These are phyloP conservation scores for Pleoardoris graminearum DNA, from an alignment of 2,329 filamentous ascomycete genomes.

Conservation along the genomic window DNA sequence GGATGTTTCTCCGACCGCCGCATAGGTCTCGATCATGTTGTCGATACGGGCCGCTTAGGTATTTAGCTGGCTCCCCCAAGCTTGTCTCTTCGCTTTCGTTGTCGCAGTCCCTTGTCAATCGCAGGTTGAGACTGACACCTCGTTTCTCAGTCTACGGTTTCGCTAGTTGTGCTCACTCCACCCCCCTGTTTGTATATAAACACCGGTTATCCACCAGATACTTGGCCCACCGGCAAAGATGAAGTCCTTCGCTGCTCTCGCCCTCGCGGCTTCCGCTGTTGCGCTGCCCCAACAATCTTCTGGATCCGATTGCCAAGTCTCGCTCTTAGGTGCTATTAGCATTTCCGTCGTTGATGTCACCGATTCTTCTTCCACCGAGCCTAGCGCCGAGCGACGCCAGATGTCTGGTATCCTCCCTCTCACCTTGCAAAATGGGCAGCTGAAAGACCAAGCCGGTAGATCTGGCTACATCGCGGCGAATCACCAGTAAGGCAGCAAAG, in stretches of 20 bases:
- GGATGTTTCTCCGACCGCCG: conserved; percentile 15
- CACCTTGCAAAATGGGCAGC: conserved; percentile 63
- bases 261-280: conserved; percentile 34
- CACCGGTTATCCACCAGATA: not conserved
- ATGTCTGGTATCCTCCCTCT: conserved; percentile 58
- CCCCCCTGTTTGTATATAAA: conserved; percentile 8
- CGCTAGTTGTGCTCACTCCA: conserved; percentile 18
- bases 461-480: conserved; percentile 80
- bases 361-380: conserved; percentile 23
- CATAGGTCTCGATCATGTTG: conserved; percentile 25
- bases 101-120: conserved; percentile 27
- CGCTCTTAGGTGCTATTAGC: conserved; percentile 60
- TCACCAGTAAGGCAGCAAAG: conserved; percentile 57
- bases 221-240: conserved; percentile 25
- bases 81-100: conserved; percentile 28
- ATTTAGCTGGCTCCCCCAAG: conserved; percentile 33
- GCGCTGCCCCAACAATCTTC: conserved; percentile 30
- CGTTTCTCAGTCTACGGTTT: conserved; percentile 42
- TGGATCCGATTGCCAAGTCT: conserved; percentile 57
- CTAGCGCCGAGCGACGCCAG: conserved; percentile 33
- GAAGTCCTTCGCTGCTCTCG: conserved; percentile 37
- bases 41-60: conserved; percentile 29
- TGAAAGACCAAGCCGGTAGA: conserved; percentile 68
- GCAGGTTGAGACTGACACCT: conserved; percentile 38
- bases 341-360: conserved; percentile 59